Evolutionary conservation across 140 eudicot species (phyloP).

Genomic region (Senecio squalidus): DNA sequence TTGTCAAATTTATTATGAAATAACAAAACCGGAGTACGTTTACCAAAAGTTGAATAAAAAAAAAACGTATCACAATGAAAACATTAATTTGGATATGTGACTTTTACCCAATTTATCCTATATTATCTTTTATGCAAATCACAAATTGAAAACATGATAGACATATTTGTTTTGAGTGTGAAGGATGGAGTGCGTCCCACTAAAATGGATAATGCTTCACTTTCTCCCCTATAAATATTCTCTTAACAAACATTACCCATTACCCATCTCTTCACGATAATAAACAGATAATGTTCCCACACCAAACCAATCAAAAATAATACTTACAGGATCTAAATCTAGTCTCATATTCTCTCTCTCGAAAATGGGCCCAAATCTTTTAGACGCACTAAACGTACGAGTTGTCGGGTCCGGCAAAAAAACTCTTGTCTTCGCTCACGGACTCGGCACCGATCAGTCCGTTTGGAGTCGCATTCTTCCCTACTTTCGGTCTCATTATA

Average conservation of each 20-base stretch:
- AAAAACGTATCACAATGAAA: too few species aligned
- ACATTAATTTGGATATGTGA: too few species aligned
- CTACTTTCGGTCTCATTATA: slow-evolving; percentile 44
- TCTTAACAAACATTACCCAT: too few species aligned
- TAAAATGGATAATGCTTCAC: slow-evolving; percentile 23
- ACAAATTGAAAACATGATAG: too few species aligned
- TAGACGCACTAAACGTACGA: slow-evolving; percentile 76
- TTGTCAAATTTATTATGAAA: too few species aligned
- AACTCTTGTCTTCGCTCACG: slow-evolving; percentile 70
- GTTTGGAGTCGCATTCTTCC: slow-evolving; percentile 93
- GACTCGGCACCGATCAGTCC: slow-evolving; percentile 96
- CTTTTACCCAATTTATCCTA: too few species aligned
- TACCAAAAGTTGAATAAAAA: too few species aligned
- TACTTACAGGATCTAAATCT: not conserved
- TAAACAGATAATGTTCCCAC: slow-evolving; percentile 21
- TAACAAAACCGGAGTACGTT: too few species aligned
- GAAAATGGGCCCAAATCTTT: slow-evolving; percentile 55
- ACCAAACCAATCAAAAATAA: not conserved
- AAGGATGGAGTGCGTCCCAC: too few species aligned
- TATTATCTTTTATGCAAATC: too few species aligned
- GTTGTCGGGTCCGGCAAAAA: slow-evolving; percentile 78
- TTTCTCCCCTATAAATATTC: slow-evolving; percentile 24
- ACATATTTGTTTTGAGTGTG: too few species aligned
- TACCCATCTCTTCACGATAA: not conserved
- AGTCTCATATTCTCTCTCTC: not conserved